Evolutionary conservation across 2,329 filamentous ascomycete species (phyloP).

Genomic region (Aphanoascus verrucosus): DNA sequence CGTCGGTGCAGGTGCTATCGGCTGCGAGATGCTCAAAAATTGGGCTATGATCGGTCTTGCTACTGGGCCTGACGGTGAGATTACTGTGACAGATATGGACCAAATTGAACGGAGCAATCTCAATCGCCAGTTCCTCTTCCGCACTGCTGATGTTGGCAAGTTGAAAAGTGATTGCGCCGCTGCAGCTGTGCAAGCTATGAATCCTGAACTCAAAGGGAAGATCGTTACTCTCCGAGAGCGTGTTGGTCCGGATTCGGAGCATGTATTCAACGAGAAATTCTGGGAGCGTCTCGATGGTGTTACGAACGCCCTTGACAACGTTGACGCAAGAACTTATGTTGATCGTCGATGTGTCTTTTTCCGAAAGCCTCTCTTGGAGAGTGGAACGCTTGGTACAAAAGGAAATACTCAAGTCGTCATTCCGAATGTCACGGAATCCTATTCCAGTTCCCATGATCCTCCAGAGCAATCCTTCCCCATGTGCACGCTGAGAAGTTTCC

Average conservation of each 20-base stretch:
- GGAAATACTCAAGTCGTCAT: slow-evolving; percentile 96
- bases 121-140: slow-evolving; percentile 94
- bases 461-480: slow-evolving; percentile 98
- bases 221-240: slow-evolving; percentile 80
- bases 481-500: slow-evolving; percentile 95
- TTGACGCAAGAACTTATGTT: slow-evolving; percentile 92
- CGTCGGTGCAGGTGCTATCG: slow-evolving; percentile 92
- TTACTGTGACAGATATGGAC: slow-evolving; percentile 93
- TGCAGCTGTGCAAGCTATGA: slow-evolving; percentile 85
- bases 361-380: slow-evolving; percentile 91
- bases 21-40: slow-evolving; percentile 98
- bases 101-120: slow-evolving; percentile 98
- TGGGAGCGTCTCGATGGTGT: slow-evolving; percentile 82
- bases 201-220: slow-evolving; percentile 78
- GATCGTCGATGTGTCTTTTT: slow-evolving; percentile 96
- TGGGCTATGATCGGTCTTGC: slow-evolving; percentile 98
- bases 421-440: slow-evolving; percentile 85
- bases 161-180: slow-evolving; percentile 96
- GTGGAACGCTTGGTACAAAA: slow-evolving; percentile 90
- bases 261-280: slow-evolving; percentile 88
- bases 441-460: slow-evolving; percentile 92
- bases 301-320: slow-evolving; percentile 94
- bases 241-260: slow-evolving; percentile 82
- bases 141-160: slow-evolving; percentile 81
- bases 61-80: slow-evolving; percentile 75